Conservation (phyloP, 2,329 filamentous ascomycete genomes). For the Berkeleyomyces rouxiae region DNA sequence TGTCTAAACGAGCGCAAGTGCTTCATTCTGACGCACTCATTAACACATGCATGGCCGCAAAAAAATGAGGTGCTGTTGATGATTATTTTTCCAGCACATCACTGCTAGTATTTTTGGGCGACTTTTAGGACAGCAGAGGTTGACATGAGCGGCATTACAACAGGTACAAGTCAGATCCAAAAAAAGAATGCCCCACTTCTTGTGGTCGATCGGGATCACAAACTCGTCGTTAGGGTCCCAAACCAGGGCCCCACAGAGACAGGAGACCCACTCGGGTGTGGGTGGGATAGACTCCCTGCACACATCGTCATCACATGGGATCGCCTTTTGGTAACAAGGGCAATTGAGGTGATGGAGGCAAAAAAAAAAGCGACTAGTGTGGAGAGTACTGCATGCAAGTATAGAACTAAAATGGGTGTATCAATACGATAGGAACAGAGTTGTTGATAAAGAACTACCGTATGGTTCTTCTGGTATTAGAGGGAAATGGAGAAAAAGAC, state of each 20-base stretch:
- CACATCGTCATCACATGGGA: conserved; percentile 1
- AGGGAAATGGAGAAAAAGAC: neutral
- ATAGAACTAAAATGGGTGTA: neutral
- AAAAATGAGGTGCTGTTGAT: too few species aligned
- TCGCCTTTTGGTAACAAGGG: neutral
- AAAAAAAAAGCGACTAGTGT: neutral
- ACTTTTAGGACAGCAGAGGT: neutral
- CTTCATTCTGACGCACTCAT: neutral
- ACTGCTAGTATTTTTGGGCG: neutral
- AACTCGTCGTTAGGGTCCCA: neutral
- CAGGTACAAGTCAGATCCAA: neutral
- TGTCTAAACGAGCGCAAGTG: neutral
- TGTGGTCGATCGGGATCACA: neutral
- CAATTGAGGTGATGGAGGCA: neutral
- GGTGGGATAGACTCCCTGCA: neutral
- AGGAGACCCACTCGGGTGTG: neutral
- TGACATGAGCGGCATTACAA: neutral
- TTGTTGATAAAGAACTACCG: too few species aligned
- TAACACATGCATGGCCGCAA: too few species aligned
- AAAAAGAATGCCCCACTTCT: neutral
- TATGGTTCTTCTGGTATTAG: too few species aligned
- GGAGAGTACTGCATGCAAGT: neutral
- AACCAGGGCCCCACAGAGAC: neutral
- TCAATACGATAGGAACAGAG: neutral
- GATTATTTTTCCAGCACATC: too few species aligned